Conservation (phyloP, 2,329 filamentous ascomycete genomes). For the Talaromyces sp. region DNA sequence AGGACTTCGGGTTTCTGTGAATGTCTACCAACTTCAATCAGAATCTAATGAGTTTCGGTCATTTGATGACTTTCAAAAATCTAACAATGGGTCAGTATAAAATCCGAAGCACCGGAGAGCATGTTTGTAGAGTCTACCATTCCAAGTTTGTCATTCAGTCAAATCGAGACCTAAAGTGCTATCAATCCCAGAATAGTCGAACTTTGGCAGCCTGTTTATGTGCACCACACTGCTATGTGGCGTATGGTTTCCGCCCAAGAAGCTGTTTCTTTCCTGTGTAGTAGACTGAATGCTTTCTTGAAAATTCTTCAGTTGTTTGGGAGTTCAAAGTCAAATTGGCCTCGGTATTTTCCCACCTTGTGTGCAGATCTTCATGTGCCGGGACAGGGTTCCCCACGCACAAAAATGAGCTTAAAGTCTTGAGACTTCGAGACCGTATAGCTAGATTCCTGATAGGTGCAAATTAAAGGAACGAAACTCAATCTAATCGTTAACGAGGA, state of each 20-base stretch:
- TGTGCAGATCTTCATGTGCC: background rate
- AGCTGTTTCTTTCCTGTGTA: background rate
- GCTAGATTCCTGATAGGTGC: conserved; percentile 11
- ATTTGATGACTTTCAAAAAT: background rate
- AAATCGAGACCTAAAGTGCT: background rate
- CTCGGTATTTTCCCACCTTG: background rate
- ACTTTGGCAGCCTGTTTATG: background rate
- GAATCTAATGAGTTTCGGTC: background rate
- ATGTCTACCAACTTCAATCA: background rate
- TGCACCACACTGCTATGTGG: background rate
- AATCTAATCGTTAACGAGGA: background rate
- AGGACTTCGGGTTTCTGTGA: background rate
- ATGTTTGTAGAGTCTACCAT: background rate
- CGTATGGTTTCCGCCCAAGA: background rate
- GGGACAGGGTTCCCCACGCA: background rate
- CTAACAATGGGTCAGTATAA: background rate
- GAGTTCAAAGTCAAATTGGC: background rate
- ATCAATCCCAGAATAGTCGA: background rate
- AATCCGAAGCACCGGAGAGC: background rate
- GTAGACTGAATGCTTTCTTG: background rate
- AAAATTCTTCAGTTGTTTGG: background rate
- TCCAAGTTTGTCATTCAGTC: background rate
- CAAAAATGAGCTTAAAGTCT: background rate
- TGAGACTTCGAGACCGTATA: background rate
- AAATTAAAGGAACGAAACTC: background rate